These are phyloP conservation scores for Agrostemma githago DNA, from an alignment of 148 eudicot species.

Conservation along the genomic window DNA sequence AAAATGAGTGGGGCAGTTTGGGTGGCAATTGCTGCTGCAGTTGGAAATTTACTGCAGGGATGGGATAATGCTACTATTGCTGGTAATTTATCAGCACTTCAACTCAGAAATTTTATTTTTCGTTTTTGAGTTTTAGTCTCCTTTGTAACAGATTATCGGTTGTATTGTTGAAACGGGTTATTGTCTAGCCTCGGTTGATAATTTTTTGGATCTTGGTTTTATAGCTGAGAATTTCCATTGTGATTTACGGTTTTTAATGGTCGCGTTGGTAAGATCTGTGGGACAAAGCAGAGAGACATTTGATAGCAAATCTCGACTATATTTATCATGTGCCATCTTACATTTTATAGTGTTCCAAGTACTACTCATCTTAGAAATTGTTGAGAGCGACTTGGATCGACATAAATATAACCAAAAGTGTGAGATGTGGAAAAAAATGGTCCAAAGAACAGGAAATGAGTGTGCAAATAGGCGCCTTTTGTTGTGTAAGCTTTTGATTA, in stretches of 20 bases:
- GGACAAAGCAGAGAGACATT: not conserved
- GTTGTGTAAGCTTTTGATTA: not conserved
- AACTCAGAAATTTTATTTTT: not conserved
- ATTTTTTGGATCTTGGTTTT: not conserved
- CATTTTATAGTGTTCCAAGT: not conserved
- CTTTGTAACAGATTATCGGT: not conserved
- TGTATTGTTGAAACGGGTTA: not conserved
- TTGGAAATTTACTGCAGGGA: conserved; percentile 60
- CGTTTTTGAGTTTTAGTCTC: no score
- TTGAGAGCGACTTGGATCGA: conserved; percentile 5
- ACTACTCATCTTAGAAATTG: not conserved
- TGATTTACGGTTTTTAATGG: not conserved
- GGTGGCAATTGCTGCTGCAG: conserved; percentile 61
- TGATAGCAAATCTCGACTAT: not conserved
- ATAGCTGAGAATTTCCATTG: not conserved
- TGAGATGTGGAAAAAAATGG: not conserved
- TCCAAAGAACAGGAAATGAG: conserved; percentile 5
- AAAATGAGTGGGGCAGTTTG: conserved; percentile 63
- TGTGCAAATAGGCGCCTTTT: not conserved
- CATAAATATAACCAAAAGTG: not conserved
- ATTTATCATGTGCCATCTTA: not conserved
- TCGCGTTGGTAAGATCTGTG: not conserved
- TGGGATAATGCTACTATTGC: conserved; percentile 77
- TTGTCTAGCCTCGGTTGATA: not conserved
- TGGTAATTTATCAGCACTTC: conserved; percentile 26